phyloP scores from a whole-genome alignment of 164 flowering plant species.

The Nymphaea colorata region DNA sequence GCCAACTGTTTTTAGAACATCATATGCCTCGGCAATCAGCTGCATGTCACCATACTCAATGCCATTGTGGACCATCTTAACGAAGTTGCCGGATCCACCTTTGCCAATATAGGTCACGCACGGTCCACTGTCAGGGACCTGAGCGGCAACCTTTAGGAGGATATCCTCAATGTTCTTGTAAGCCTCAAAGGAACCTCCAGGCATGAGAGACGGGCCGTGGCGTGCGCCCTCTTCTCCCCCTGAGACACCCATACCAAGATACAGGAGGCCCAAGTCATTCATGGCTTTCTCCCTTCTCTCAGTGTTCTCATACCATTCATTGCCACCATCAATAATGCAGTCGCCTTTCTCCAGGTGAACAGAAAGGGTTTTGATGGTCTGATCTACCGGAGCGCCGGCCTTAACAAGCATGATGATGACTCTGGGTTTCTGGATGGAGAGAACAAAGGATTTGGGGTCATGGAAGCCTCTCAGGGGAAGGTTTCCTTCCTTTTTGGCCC shows the following conservation, averaged over 20 bases:
- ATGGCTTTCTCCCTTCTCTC: constrained; percentile 51
- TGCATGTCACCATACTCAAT: constrained; percentile 80
- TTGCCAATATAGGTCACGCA: constrained; percentile 64
- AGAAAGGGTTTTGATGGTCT: constrained; percentile 49
- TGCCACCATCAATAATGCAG: constrained; percentile 65
- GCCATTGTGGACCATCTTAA: constrained; percentile 65
- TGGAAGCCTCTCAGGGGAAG: constrained; percentile 55
- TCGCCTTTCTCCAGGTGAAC: constrained; percentile 60
- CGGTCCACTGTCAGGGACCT: constrained; percentile 62
- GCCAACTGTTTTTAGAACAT: constrained; percentile 60
- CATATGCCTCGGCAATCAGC: constrained; percentile 67
- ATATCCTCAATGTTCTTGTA: constrained; percentile 61
- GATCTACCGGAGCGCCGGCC: constrained; percentile 65
- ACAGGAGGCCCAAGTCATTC: constrained; percentile 47
- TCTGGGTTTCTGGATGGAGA: constrained; percentile 49
- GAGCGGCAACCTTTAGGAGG: constrained; percentile 64
- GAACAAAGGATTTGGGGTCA: constrained; percentile 51
- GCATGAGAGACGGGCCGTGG: constrained; percentile 67
- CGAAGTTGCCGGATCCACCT: constrained; percentile 66
- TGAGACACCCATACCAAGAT: constrained; percentile 71
- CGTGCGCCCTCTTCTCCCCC: constrained; percentile 81
- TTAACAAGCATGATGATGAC: constrained; percentile 62
- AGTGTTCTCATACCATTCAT: constrained; percentile 69
- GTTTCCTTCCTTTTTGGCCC: constrained; percentile 61
- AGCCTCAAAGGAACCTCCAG: constrained; percentile 66